Conservation (phyloP, 495 filamentous ascomycete species). For the Schizothecium vesticola region DNA sequence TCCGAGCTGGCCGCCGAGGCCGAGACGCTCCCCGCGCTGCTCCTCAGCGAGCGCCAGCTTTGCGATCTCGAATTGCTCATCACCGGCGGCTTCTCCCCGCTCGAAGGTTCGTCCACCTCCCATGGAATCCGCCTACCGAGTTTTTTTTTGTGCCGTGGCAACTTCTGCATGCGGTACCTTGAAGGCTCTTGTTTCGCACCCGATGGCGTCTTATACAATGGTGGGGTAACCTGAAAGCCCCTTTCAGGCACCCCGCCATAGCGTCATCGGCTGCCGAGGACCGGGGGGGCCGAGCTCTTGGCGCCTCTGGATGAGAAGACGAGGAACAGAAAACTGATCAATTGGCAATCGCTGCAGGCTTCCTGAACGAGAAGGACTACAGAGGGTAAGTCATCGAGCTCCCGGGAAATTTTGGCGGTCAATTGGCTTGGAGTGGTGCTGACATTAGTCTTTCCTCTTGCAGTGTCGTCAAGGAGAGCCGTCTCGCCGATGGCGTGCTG, state of each 20-base stretch:
- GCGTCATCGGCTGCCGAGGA: neutral
- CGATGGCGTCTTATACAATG: conserved; percentile 10
- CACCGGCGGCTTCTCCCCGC: conserved; percentile 92
- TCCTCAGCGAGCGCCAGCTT: conserved; percentile 85
- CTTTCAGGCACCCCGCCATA: conserved; percentile 27
- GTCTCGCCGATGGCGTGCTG: conserved; percentile 82
- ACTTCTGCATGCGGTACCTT: neutral
- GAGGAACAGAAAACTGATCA: conserved; percentile 14
- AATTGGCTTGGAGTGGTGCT: neutral
- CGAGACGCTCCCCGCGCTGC: conserved; percentile 76
- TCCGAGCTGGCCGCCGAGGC: conserved; percentile 74
- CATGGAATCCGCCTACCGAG: neutral
- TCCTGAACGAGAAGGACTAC: conserved; percentile 96
- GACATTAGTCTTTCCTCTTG: neutral
- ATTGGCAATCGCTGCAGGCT: conserved; percentile 52
- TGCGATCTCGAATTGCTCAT: conserved; percentile 96
- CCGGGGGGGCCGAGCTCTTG: neutral
- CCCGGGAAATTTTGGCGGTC: neutral
- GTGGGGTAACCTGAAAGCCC: conserved; percentile 18
- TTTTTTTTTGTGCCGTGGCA: neutral
- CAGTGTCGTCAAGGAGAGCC: conserved; percentile 82
- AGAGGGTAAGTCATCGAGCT: conserved; percentile 60
- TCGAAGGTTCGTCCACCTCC: conserved; percentile 67
- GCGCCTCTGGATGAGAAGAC: neutral
- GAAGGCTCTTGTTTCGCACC: neutral